Percentiles rank a stretch among this genome's conserved stretches.
Evolutionary conservation across 768 basidiomycete species (phyloP).

Genomic region (Lentinula raphanica): DNA sequence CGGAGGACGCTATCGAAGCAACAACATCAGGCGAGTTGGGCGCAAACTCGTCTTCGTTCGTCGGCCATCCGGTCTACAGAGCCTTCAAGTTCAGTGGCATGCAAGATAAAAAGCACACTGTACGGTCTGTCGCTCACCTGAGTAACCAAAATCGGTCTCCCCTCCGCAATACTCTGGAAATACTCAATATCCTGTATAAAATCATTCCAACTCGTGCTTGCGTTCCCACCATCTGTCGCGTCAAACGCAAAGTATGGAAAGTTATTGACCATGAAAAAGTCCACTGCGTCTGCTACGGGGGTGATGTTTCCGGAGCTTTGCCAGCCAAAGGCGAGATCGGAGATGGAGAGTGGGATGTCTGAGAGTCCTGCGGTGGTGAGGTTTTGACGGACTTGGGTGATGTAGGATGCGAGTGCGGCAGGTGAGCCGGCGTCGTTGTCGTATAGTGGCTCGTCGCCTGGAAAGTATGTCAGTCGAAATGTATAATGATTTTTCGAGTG

Average conservation of each 20-base stretch:
- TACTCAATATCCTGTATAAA: constrained; percentile 11
- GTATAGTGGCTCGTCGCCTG: constrained; percentile 13
- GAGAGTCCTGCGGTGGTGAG: constrained; percentile 10
- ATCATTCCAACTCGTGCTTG: constrained; percentile 8
- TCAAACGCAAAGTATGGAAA: constrained; percentile 14
- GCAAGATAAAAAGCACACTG: background rate
- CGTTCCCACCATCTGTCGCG: constrained; percentile 11
- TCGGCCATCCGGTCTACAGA: constrained; percentile 13
- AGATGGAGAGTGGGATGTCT: constrained; percentile 13
- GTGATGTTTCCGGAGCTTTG: constrained; percentile 13
- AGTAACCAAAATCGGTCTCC: constrained; percentile 12
- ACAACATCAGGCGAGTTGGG: constrained; percentile 12
- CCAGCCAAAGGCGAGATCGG: constrained; percentile 13
- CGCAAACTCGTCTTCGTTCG: constrained; percentile 14
- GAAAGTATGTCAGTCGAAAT: background rate
- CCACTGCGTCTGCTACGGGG: constrained; percentile 7
- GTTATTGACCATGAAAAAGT: constrained; percentile 15
- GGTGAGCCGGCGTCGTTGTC: constrained; percentile 13
- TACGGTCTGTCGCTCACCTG: constrained; percentile 3
- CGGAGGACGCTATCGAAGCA: constrained; percentile 10
- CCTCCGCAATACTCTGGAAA: constrained; percentile 10
- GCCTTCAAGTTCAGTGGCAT: background rate
- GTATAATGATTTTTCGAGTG: too few species aligned
- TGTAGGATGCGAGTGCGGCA: constrained; percentile 10
- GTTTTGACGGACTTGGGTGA: constrained; percentile 10